Base-by-base conservation (phyloP, 805 yeast species). In the Komagataella pseudopastoris region DNA sequence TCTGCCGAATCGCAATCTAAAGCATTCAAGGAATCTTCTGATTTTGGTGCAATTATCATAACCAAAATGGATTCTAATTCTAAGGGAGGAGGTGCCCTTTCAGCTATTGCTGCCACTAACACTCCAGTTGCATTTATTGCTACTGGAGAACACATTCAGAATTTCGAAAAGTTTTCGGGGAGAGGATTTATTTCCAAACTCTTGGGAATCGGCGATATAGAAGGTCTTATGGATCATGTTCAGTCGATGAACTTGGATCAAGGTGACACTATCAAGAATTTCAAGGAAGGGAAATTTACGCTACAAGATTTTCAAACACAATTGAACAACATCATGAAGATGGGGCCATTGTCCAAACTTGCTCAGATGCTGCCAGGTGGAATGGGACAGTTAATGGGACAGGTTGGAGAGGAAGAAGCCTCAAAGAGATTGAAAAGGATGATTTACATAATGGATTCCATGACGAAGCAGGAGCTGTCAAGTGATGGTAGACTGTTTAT, bases 61-160 rank as follows among this genome's bases (percentile, higher is more conserved):
- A 91, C 99, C 20, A 91, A 91, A 66, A 82, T 91, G 95, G 99
- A 91, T 68, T 98, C 98, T 50, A 97, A 93, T 62, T 99, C 98
- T 44, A 91, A 86, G 69, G 99, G 99, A 66, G 99, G 99, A 70
- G 99, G 99, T 74, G 99, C 99, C 30, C 90, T 91, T 51, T 88
- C 96, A 45, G 99, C 99, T 0, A 97, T 91, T 51, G 99, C 99
- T 2, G 93, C 96, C 2, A 91, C 98, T 2, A 76, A 86, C 51
- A 93, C 98, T 0, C 99, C 99, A 6, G 85, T 91, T 58, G 87
- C 86, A 6, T 91, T 91, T 63, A 93, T 91, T 54, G 99, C 99
- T 78, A 91, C 98, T 2, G 99, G 99, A 63, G 99, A 91, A 67
- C 99, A 93, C 63, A 85, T 90, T 44, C 86, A 85, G 52, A 98